Evolutionary conservation across 1,284 basidiomycete genomes (phyloP), one percentile per base, ranked within the genome.

Genomic region (Hemileccinum hortonii): DNA sequence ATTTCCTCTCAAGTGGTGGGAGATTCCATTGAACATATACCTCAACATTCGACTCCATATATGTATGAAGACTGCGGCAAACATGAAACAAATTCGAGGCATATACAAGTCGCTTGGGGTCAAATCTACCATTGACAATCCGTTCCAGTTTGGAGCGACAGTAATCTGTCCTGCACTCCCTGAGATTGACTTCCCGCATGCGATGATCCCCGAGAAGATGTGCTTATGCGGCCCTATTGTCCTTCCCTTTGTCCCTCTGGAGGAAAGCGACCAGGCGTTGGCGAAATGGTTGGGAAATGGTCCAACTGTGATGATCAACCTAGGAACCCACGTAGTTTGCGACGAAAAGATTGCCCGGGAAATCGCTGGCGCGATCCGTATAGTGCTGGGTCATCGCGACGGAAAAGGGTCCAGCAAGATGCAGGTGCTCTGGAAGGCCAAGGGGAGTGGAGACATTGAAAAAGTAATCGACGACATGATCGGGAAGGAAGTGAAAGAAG

Each of bases 391-490:
- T 19, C 24, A 33, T 30, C 46, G 44, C n/a, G 21, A 47, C 22
- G 22, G 6, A 14, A 38, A 39, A 4, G 29, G 35, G 2, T 4
- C 21, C 36, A 29, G 11, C 29, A n/a, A 22, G 12, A 24, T 47
- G n/a, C 45, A 39, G n/a, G 51, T 52, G 11, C 40, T 52, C 22
- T 48, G 51, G 45, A 48, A 52, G 16, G 35, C 21, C 35, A 52
- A 49, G 36, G 36, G 21, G 14, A 26, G n/a, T 1, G 36, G 29
- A 16, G 41, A 33, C 21, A 16, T 52, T 26, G 45, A 32, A 11
- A 33, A 11, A 7, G 35, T 10, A 5, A 29, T 52, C 10, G 21
- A 44, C 19, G 50, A 48, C 1, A 15, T 44, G 8, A n/a, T 53
- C 9, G 35, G 46, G 9, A 33, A 39, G 8, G 52, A 48, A 6